Evolutionary conservation across 805 yeast genomes (phyloP).

Genomic region (Metschnikowia lachancei): DNA sequence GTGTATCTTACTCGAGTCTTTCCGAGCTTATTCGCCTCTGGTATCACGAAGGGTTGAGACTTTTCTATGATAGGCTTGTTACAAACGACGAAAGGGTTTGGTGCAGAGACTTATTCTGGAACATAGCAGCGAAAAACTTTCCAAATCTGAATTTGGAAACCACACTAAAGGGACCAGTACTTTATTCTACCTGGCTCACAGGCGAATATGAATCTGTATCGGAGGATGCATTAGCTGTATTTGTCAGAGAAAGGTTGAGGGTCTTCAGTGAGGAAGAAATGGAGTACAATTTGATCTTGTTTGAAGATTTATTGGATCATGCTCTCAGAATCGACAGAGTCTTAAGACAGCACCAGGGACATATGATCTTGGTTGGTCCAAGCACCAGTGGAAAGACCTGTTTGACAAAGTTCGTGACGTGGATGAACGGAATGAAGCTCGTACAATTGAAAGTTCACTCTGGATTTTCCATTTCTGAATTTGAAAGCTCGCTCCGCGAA

Average conservation of each 20-base stretch:
- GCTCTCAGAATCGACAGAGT: slow-evolving; percentile 78
- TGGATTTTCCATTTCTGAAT: slow-evolving; percentile 56
- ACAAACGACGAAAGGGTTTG: slow-evolving; percentile 44
- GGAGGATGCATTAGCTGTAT: slow-evolving; percentile 45
- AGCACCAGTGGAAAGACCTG: slow-evolving; percentile 81
- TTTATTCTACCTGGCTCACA: slow-evolving; percentile 75
- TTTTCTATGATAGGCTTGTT: slow-evolving; percentile 73
- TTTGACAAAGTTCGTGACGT: slow-evolving; percentile 75
- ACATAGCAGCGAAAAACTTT: slow-evolving; percentile 40
- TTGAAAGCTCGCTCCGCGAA: slow-evolving; percentile 60
- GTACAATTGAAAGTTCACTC: slow-evolving; percentile 56
- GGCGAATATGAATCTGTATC: slow-evolving; percentile 57
- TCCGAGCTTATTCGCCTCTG: slow-evolving; percentile 58
- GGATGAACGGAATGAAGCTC: slow-evolving; percentile 79
- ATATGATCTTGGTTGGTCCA: slow-evolving; percentile 79
- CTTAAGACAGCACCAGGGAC: slow-evolving; percentile 83
- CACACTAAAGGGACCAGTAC: slow-evolving; percentile 49
- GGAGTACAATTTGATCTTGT: slow-evolving; percentile 57
- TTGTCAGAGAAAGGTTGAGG: slow-evolving; percentile 60
- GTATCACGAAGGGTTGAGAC: slow-evolving; percentile 77
- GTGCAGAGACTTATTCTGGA: slow-evolving; percentile 41
- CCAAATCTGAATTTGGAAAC: slow-evolving; percentile 40
- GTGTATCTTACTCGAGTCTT: slow-evolving; percentile 30
- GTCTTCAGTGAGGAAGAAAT: slow-evolving; percentile 79
- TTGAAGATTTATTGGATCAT: slow-evolving; percentile 71